Base-by-base conservation (phyloP, 495 filamentous ascomycete species). In the Symbiotaphrina buchneri region DNA sequence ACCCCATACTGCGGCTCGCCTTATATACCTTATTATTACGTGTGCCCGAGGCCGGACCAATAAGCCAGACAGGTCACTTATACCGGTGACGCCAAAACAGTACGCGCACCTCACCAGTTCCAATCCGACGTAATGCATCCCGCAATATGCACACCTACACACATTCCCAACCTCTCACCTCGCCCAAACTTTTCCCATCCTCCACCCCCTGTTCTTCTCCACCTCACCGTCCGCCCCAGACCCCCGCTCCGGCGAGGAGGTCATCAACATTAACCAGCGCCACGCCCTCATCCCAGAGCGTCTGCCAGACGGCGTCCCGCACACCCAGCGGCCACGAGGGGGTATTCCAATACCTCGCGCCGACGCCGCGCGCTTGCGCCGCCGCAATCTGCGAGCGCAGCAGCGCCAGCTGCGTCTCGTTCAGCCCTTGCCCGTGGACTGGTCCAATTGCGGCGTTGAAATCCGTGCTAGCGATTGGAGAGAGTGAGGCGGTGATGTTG, bases 291-390 rank as follows among this genome's bases (percentile, higher is more conserved):
- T 25, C 22, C 7, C 7, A 8, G 13, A 25, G 22, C 22, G 10
- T 8, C 27, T 16, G 10, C 27, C 27, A 30, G 8, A 30, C 14
- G 8, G 8, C 8, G 15, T 16, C 16, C 7, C 27, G 8, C 14
- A 15, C 14, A 30, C 7, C 14, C 7, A 30, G 8, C 7, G 27
- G 27, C 27, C 27, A 30, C 8, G 8, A 8, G 8, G 27, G 27
- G 8, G 27, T 30, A 16, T 30, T 16, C 27, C 27, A 30, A 15
- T 30, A 30, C 7, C 27, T 7, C 15, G 14, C 27, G 27, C 7
- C 27, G 15, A 30, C 16, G 27, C 27, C 27, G 8, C 16, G 10
- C 8, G 8, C 16, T 7, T 30, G 27, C 7, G 27, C 27, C 10
- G 10, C 8, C 7, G 8, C 7, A 7, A 30, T 16, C 14, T 30